Conservation (phyloP, 352 stramenopile species). For the Phytophthora aleatoria region DNA sequence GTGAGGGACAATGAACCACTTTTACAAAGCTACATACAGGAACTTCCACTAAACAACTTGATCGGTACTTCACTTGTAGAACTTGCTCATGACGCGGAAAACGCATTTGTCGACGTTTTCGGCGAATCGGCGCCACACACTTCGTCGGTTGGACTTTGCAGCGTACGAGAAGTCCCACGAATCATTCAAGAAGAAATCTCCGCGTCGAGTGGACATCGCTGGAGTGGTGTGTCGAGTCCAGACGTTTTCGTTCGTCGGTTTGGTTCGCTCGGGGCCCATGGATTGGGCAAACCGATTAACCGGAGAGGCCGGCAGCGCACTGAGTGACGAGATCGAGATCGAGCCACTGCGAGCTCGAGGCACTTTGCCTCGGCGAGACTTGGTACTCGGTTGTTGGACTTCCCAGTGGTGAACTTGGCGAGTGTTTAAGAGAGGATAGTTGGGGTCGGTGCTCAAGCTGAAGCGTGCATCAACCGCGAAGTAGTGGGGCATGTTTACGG, state of each 20-base stretch:
- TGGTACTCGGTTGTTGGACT: slow-evolving; percentile 1
- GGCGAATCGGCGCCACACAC: slow-evolving; percentile 27
- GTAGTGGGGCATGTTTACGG: slow-evolving; percentile 29
- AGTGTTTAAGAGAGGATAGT: neutral
- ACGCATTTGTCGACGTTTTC: slow-evolving; percentile 38
- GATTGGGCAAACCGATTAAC: slow-evolving; percentile 34
- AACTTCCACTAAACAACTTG: neutral
- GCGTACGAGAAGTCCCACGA: slow-evolving; percentile 9
- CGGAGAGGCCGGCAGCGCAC: slow-evolving; percentile 13
- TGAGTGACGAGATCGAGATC: slow-evolving; percentile 26
- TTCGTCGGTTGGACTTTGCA: slow-evolving; percentile 32
- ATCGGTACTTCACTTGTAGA: slow-evolving; percentile 31
- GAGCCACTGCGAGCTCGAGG: slow-evolving; percentile 32
- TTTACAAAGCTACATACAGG: neutral
- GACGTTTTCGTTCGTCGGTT: slow-evolving; percentile 5
- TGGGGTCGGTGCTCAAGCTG: slow-evolving; percentile 24
- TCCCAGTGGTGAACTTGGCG: slow-evolving; percentile 1
- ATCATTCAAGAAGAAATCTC: slow-evolving; percentile 15
- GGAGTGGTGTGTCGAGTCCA: slow-evolving; percentile 26
- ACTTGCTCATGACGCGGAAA: slow-evolving; percentile 36
- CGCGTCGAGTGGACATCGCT: slow-evolving; percentile 19
- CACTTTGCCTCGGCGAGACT: slow-evolving; percentile 9
- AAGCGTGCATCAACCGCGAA: slow-evolving; percentile 34
- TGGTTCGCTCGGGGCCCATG: slow-evolving; percentile 16
- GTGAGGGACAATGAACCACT: neutral